phyloP scores from a whole-genome alignment of 148 eudicot species.

The Vaccinium vitisidaea region DNA sequence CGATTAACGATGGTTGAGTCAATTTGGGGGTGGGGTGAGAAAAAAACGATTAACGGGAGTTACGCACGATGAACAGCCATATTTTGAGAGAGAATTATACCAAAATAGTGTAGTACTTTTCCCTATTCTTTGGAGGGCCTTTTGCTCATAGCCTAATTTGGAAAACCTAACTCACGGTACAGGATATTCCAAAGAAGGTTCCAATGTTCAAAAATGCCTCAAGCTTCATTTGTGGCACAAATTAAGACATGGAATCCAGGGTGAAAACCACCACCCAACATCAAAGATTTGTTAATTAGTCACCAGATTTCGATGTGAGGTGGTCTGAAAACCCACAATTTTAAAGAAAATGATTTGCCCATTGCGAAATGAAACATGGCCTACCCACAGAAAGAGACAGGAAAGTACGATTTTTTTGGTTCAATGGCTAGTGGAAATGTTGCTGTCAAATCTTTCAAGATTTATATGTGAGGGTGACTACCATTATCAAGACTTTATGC shows the following conservation, averaged over 20 bases:
- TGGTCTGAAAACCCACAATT: not conserved
- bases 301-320: not conserved
- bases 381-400: not conserved
- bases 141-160: too few relatives aligned
- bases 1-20: too few relatives aligned
- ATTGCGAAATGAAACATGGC: not conserved
- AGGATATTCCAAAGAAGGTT: not conserved
- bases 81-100: too few relatives aligned
- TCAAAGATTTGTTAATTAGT: not conserved
- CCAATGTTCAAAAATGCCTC: not conserved
- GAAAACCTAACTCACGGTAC: not conserved
- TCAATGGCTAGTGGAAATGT: not conserved
- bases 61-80: too few relatives aligned
- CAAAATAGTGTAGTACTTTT: not conserved
- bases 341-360: not conserved
- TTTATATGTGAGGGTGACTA: not conserved
- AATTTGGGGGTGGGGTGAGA: too few relatives aligned
- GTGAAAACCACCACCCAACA: not conserved
- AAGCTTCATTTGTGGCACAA: not conserved
- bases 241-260: too few relatives aligned
- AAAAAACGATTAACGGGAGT: too few relatives aligned
- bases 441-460: constrained; percentile 4
- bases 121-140: too few relatives aligned
- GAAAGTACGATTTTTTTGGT: not conserved
- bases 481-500: not conserved